phyloP scores from a whole-genome alignment of 192 early-diverging fungal species.

The Coemansia sp. region DNA sequence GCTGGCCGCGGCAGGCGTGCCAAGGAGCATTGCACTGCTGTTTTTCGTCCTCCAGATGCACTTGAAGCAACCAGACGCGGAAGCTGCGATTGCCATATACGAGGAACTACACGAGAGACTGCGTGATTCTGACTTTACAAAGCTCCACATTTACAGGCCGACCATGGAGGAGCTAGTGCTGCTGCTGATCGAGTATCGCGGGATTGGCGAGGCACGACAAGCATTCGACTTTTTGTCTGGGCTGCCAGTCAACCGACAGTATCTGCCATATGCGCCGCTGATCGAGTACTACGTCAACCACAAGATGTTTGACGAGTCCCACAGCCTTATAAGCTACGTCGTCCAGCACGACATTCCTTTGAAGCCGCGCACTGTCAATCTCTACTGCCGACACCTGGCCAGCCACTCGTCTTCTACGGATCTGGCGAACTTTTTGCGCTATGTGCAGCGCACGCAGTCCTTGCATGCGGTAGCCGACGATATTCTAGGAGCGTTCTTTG shows the following conservation, averaged over 20 bases:
- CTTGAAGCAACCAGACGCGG: not conserved
- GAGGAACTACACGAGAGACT: conserved; percentile 18
- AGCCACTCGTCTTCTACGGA: conserved; percentile 11
- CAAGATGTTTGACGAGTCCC: conserved; percentile 16
- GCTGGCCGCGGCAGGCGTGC: conserved; percentile 20
- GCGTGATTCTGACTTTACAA: conserved; percentile 8
- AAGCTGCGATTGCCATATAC: conserved; percentile 10
- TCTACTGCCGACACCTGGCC: conserved; percentile 24
- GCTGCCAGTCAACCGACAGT: conserved; percentile 8
- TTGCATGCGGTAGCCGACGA: conserved; percentile 17
- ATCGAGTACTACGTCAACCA: conserved; percentile 38
- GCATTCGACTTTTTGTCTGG: conserved; percentile 27
- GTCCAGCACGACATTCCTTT: conserved; percentile 40
- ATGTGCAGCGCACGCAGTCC: conserved; percentile 23
- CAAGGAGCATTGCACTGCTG: conserved; percentile 14
- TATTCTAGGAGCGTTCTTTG: conserved; percentile 17
- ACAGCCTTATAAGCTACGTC: conserved; percentile 16
- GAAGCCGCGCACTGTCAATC: conserved; percentile 1
- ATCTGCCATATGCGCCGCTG: conserved; percentile 35
- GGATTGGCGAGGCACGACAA: conserved; percentile 17
- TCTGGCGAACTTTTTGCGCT: conserved; percentile 47
- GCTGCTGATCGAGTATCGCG: conserved; percentile 23
- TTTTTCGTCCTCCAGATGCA: conserved; percentile 14
- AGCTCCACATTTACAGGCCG: not conserved
- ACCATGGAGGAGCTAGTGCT: conserved; percentile 3